Conservation (phyloP, 441 rosid species). For the Euphorbia corollata region DNA sequence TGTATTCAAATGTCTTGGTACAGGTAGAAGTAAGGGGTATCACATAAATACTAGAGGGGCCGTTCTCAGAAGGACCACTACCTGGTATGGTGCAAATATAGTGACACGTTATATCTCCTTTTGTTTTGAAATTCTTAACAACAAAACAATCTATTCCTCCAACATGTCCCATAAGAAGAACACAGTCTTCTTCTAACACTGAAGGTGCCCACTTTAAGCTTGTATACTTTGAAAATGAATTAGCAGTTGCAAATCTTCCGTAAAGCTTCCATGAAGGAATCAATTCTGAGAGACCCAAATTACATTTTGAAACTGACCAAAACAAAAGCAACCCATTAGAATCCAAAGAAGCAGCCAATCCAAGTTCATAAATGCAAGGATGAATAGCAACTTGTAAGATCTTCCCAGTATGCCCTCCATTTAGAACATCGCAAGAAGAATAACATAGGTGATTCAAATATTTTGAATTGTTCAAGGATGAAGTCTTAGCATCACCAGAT, state of each 20-base stretch:
- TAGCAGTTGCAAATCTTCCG: constrained; percentile 47
- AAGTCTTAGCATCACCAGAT: constrained; percentile 29
- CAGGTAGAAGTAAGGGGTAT: constrained; percentile 50
- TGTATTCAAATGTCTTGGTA: constrained; percentile 37
- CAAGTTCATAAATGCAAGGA: constrained; percentile 46
- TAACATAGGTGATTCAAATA: constrained; percentile 27
- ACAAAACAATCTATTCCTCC: constrained; percentile 82
- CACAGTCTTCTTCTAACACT: constrained; percentile 41
- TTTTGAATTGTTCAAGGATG: constrained; percentile 30
- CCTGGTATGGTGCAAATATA: constrained; percentile 66
- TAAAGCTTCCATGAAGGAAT: constrained; percentile 56
- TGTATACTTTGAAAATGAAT: constrained; percentile 43
- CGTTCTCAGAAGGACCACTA: constrained; percentile 37
- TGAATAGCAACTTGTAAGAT: constrained; percentile 60
- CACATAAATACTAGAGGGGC: constrained; percentile 60
- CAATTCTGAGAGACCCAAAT: constrained; percentile 40
- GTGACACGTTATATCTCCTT: constrained; percentile 36
- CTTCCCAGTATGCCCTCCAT: constrained; percentile 61
- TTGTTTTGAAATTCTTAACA: constrained; percentile 40
- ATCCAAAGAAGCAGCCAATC: constrained; percentile 72
- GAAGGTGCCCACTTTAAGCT: constrained; percentile 86
- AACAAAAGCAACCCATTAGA: constrained; percentile 66
- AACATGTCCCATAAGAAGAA: constrained; percentile 66
- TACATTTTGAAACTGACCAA: constrained; percentile 51
- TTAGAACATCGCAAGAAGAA: constrained; percentile 33